These are phyloP conservation scores for Dioscorea dumetorum DNA, from an alignment of 106 monocot species.

Conservation along the genomic window DNA sequence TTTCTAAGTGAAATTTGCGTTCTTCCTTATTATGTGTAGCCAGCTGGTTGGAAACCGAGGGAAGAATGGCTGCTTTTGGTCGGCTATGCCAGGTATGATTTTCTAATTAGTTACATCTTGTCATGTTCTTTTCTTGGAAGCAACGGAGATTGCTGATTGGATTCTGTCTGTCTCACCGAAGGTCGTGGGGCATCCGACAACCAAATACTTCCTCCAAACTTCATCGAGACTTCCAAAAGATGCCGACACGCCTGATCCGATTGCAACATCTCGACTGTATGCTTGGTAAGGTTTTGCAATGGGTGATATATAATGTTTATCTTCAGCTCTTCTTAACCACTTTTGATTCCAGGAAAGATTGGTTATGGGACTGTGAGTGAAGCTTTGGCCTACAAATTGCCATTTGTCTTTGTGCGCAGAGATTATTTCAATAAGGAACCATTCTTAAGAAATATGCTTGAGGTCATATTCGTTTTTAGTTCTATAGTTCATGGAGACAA, in stretches of 20 bases:
- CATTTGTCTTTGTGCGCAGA: conserved; percentile 95
- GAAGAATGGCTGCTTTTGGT: conserved; percentile 86
- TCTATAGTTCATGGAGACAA: conserved; percentile 2
- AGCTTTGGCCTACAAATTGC: conserved; percentile 89
- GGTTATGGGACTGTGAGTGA: conserved; percentile 96
- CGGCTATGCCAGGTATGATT: conserved; percentile 85
- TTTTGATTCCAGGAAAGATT: conserved; percentile 66
- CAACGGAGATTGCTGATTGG: neutral
- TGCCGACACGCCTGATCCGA: conserved; percentile 92
- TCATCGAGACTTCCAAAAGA: conserved; percentile 86
- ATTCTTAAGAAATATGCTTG: conserved; percentile 96
- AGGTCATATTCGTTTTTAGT: conserved; percentile 35
- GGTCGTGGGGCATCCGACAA: conserved; percentile 94
- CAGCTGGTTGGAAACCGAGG: conserved; percentile 85
- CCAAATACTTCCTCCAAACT: conserved; percentile 90
- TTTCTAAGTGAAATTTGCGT: too few relatives aligned
- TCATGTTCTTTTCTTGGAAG: neutral
- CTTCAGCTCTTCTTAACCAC: too few relatives aligned
- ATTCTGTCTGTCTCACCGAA: conserved; percentile 17
- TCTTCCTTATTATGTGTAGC: conserved; percentile 26
- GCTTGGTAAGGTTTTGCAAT: conserved; percentile 61
- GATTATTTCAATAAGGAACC: conserved; percentile 99
- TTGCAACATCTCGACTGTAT: conserved; percentile 98
- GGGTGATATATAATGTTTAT: neutral
- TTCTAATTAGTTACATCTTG: conserved; percentile 3